A percentile compares a stretch with the other conserved stretches of the same genome.
Conservation (phyloP, 306 rosid species). For the Boehmeria nivea region DNA sequence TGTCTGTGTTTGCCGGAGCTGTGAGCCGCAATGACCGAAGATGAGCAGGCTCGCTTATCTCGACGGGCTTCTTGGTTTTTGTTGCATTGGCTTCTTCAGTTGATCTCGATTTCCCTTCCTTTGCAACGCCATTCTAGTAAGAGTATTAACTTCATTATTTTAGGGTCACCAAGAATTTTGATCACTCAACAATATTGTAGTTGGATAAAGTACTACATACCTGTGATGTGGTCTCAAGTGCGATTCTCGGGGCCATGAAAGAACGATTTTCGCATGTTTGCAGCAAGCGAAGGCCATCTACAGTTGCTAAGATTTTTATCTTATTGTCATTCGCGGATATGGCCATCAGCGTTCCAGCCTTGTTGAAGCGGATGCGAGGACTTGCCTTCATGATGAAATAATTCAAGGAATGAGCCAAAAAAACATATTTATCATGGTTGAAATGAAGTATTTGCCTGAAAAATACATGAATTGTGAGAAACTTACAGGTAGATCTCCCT, state of each 20-base stretch:
- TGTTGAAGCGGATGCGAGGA: slow-evolving; percentile 89
- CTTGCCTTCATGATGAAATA: slow-evolving; percentile 51
- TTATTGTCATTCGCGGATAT: slow-evolving; percentile 70
- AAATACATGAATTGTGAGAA: background rate
- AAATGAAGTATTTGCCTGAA: background rate
- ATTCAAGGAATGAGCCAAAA: slow-evolving; percentile 9
- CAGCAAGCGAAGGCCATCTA: slow-evolving; percentile 46
- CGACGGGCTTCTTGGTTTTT: slow-evolving; percentile 69
- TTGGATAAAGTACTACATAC: slow-evolving; percentile 17
- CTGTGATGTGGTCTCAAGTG: slow-evolving; percentile 58
- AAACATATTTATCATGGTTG: too few species aligned
- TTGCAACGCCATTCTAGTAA: slow-evolving; percentile 65
- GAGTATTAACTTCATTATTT: slow-evolving; percentile 12
- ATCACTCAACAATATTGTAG: too few species aligned
- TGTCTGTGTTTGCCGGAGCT: slow-evolving; percentile 30
- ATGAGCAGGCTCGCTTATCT: slow-evolving; percentile 63
- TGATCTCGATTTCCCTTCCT: slow-evolving; percentile 63
- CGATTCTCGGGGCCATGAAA: slow-evolving; percentile 48
- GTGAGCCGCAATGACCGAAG: slow-evolving; percentile 69
- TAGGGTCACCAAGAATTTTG: too few species aligned
- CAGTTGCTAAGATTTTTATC: slow-evolving; percentile 64
- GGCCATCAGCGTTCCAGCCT: slow-evolving; percentile 81
- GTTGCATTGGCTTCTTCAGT: slow-evolving; percentile 67
- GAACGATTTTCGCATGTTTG: slow-evolving; percentile 42
- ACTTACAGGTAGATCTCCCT: slow-evolving; percentile 83